Percentiles rank a stretch among this genome's conserved stretches.
Evolutionary conservation across 768 basidiomycete genomes (phyloP).

Genomic region (Dendrothele bispora): DNA sequence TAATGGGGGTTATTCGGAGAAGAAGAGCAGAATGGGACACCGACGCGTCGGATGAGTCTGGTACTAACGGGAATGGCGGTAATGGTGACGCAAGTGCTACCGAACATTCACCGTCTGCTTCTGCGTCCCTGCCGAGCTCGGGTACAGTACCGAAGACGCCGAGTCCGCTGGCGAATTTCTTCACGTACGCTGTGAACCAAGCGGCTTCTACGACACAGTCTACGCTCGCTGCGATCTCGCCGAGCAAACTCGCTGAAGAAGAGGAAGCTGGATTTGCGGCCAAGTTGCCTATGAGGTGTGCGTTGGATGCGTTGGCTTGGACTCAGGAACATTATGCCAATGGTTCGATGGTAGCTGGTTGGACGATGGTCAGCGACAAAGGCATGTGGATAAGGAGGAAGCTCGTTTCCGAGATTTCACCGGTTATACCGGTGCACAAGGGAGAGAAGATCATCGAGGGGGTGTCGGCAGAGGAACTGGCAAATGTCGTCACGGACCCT

Average conservation of each 20-base stretch:
- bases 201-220: conserved; percentile 72
- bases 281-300: conserved; percentile 76
- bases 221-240: conserved; percentile 76
- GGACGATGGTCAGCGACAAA: conserved; percentile 78
- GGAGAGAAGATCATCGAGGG: conserved; percentile 93
- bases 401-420: conserved; percentile 73
- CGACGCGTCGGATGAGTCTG: conserved; percentile 35
- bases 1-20: conserved; percentile 66
- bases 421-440: conserved; percentile 79
- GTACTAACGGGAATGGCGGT: conserved; percentile 10
- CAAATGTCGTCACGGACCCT: conserved; percentile 65
- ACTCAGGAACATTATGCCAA: conserved; percentile 68
- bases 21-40: conserved; percentile 74
- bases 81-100: too few relatives aligned
- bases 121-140: conserved; percentile 44
- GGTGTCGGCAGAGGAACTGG: conserved; percentile 89
- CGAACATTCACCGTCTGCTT: too few relatives aligned
- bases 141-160: conserved; percentile 55
- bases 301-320: conserved; percentile 79
- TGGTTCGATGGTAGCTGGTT: conserved; percentile 53
- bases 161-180: conserved; percentile 70
- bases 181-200: conserved; percentile 74
- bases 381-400: conserved; percentile 49
- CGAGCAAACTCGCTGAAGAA: conserved; percentile 43
- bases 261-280: conserved; percentile 48